Conservation (phyloP, 139 green algal genomes). For the Pleodorina starrii region DNA sequence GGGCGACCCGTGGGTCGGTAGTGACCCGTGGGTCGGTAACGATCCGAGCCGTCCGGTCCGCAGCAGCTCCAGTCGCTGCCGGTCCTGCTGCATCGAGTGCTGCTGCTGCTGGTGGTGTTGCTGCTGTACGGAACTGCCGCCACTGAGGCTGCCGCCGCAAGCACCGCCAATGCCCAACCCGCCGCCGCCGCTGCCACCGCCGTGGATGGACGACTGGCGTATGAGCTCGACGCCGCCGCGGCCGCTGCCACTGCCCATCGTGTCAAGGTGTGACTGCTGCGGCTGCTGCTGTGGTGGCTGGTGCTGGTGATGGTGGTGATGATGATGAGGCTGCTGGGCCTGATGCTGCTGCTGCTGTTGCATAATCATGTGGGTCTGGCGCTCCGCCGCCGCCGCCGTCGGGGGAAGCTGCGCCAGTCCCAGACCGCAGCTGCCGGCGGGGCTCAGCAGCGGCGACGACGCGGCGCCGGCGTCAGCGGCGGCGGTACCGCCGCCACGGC, state of each 20-base stretch:
- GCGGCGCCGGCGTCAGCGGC: too few species aligned
- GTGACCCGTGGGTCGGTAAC: neutral
- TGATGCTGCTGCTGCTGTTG: neutral
- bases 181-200: neutral
- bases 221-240: neutral
- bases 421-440: too few species aligned
- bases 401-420: neutral
- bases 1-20: neutral
- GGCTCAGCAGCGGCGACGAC: too few species aligned
- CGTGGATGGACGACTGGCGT: neutral
- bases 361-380: neutral
- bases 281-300: neutral
- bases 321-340: neutral
- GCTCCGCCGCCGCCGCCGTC: neutral
- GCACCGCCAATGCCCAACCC: neutral
- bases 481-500: neutral
- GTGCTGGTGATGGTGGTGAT: too few species aligned
- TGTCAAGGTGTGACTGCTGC: neutral
- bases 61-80: constrained; percentile 4
- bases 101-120: too few species aligned
- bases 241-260: neutral
- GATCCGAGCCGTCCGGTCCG: neutral
- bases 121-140: constrained; percentile 15
- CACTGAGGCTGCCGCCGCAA: neutral
- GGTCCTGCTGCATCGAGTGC: neutral